phyloP scores from a whole-genome alignment of 208 protist species.

The Angomonas deanei region DNA sequence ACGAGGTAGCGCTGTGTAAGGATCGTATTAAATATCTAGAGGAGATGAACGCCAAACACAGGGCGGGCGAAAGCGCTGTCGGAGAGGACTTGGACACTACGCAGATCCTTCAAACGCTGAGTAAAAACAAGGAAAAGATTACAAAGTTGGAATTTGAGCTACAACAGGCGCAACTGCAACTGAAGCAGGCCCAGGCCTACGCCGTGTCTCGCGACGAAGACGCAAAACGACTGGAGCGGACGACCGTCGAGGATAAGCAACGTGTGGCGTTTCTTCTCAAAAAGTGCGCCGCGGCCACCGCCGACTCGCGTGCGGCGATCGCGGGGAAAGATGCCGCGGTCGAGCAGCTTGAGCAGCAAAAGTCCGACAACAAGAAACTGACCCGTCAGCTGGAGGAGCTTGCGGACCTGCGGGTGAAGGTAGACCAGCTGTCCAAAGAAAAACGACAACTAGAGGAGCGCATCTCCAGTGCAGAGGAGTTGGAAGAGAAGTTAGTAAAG shows the following conservation, averaged over 20 bases:
- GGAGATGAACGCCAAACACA: constrained; percentile 1
- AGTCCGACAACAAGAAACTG: constrained; percentile 24
- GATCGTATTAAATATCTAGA: constrained; percentile 31
- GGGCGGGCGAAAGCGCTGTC: background rate
- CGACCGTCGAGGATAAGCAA: constrained; percentile 67
- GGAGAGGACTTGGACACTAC: constrained; percentile 25
- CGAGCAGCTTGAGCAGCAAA: constrained; percentile 27
- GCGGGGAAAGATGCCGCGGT: constrained; percentile 35
- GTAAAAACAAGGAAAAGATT: constrained; percentile 51
- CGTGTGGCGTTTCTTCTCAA: constrained; percentile 72
- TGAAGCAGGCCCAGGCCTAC: constrained; percentile 44
- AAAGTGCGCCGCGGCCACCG: constrained; percentile 54
- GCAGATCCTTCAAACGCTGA: constrained; percentile 46
- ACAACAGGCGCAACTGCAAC: constrained; percentile 31
- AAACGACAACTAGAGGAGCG: constrained; percentile 52
- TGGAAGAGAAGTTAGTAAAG: constrained; percentile 76
- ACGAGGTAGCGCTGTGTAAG: constrained; percentile 32
- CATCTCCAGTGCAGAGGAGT: constrained; percentile 36
- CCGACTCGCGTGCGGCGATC: constrained; percentile 29
- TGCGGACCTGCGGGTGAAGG: constrained; percentile 22
- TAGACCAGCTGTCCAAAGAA: constrained; percentile 46
- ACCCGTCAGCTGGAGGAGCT: constrained; percentile 46
- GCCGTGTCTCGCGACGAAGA: constrained; percentile 38
- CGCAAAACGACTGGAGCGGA: constrained; percentile 26
- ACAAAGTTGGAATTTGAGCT: constrained; percentile 57